Percentiles rank a stretch among this genome's conserved stretches.
phyloP scores from a whole-genome alignment of 805 yeast species.

The Kazachstania taianensis region DNA sequence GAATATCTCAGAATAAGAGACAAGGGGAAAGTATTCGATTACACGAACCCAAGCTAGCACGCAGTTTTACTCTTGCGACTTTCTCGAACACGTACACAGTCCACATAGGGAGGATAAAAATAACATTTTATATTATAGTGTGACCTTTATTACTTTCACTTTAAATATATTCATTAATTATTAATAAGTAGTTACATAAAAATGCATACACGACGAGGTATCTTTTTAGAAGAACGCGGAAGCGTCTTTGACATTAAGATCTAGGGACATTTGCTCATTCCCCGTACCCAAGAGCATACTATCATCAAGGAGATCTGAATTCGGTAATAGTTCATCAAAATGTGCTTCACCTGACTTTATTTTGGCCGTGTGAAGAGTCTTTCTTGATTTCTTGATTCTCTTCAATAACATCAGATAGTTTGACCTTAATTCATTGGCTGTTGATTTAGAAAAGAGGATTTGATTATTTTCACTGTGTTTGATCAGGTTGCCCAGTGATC shows the following conservation, averaged over 20 bases:
- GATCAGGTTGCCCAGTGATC: constrained; percentile 23
- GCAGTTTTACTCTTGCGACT: too few species aligned
- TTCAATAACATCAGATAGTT: constrained; percentile 19
- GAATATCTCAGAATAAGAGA: constrained; percentile 25
- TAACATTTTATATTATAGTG: too few species aligned
- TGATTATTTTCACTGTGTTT: constrained; percentile 25
- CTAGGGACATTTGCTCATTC: background rate
- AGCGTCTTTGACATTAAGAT: background rate
- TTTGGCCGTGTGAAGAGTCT: constrained; percentile 7
- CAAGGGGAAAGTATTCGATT: constrained; percentile 21
- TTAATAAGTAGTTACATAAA: background rate
- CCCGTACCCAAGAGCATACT: background rate
- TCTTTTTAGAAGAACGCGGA: too few species aligned
- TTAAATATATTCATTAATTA: too few species aligned
- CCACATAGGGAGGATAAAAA: too few species aligned
- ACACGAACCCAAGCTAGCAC: too few species aligned
- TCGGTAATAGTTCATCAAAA: constrained; percentile 5
- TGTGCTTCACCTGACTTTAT: constrained; percentile 10
- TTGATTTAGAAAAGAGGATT: constrained; percentile 19
- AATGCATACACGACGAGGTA: background rate
- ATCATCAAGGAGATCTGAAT: background rate
- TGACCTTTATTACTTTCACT: too few species aligned
- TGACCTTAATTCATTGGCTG: constrained; percentile 20
- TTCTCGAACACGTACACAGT: too few species aligned
- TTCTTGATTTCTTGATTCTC: constrained; percentile 18